Evolutionary conservation across 192 early-diverging fungal genomes (phyloP).

Genomic region (Umbelopsis sp.): DNA sequence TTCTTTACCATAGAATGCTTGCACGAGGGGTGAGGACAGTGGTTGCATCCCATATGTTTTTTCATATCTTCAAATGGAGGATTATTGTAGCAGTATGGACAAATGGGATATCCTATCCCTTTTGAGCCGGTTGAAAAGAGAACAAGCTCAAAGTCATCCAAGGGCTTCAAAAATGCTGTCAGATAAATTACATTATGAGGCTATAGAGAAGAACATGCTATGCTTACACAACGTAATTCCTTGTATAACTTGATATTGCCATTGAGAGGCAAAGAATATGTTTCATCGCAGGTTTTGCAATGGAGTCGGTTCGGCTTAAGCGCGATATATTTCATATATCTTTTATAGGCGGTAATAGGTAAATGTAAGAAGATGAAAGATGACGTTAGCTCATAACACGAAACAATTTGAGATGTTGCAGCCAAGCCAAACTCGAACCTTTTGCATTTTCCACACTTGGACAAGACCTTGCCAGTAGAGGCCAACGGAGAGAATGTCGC

Average conservation of each 20-base stretch:
- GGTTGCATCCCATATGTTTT: constrained; percentile 54
- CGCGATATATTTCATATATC: constrained; percentile 53
- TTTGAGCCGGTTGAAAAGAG: constrained; percentile 58
- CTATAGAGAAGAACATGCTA: not conserved
- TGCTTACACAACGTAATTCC: constrained; percentile 42
- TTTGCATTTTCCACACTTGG: constrained; percentile 56
- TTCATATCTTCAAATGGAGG: constrained; percentile 55
- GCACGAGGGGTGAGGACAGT: constrained; percentile 54
- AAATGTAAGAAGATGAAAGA: not conserved
- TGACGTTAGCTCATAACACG: not conserved
- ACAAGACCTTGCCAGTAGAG: constrained; percentile 45
- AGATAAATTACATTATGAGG: not conserved
- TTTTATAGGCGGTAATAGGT: not conserved
- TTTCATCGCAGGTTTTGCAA: constrained; percentile 55
- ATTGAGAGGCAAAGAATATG: constrained; percentile 50
- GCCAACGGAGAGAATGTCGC: constrained; percentile 57
- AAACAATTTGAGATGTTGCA: not conserved
- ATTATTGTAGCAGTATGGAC: constrained; percentile 57
- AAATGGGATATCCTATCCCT: constrained; percentile 56
- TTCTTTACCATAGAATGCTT: constrained; percentile 49
- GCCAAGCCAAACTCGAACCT: constrained; percentile 9
- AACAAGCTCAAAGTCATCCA: constrained; percentile 59
- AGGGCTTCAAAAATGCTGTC: constrained; percentile 29
- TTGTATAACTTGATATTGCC: constrained; percentile 53
- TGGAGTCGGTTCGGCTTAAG: constrained; percentile 50